Conservation (phyloP, 495 filamentous ascomycete genomes). For the Friedmanniomyces simplex region DNA sequence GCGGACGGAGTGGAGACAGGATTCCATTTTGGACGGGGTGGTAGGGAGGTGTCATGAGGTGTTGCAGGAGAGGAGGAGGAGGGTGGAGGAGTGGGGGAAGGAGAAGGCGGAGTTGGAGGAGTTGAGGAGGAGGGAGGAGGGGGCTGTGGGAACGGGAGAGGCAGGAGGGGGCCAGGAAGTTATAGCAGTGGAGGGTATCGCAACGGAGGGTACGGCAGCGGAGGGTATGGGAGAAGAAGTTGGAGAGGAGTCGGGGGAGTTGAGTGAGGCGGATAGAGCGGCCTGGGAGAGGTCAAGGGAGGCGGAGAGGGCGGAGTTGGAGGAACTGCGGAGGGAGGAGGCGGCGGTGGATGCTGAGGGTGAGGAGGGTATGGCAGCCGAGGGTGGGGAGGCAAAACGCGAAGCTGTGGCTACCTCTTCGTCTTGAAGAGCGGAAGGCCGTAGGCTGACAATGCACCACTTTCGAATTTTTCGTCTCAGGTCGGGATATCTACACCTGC, state of each 20-base stretch:
- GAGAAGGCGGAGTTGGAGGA: not conserved
- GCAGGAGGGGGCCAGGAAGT: no score
- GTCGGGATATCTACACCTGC: no score
- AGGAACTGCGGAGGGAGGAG: not conserved
- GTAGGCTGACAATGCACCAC: no score
- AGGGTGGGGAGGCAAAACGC: not conserved
- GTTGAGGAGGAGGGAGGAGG: not conserved
- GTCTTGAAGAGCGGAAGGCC: no score
- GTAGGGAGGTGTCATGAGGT: constrained; percentile 16
- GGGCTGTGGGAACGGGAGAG: not conserved
- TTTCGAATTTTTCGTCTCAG: no score
- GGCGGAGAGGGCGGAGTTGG: not conserved
- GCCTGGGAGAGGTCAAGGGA: not conserved
- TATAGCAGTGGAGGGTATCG: no score
- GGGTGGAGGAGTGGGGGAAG: constrained; percentile 8
- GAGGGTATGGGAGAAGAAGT: no score
- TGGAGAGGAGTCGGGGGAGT: not conserved
- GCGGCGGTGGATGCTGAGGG: no score
- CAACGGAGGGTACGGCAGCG: no score
- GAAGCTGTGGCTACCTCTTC: no score
- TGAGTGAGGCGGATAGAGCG: not conserved
- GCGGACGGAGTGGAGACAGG: not conserved
- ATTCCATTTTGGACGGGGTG: not conserved
- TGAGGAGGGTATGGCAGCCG: no score
- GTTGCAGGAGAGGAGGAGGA: not conserved